phyloP scores from a whole-genome alignment of 495 filamentous ascomycete genomes.

The Sordaria brevicollis region DNA sequence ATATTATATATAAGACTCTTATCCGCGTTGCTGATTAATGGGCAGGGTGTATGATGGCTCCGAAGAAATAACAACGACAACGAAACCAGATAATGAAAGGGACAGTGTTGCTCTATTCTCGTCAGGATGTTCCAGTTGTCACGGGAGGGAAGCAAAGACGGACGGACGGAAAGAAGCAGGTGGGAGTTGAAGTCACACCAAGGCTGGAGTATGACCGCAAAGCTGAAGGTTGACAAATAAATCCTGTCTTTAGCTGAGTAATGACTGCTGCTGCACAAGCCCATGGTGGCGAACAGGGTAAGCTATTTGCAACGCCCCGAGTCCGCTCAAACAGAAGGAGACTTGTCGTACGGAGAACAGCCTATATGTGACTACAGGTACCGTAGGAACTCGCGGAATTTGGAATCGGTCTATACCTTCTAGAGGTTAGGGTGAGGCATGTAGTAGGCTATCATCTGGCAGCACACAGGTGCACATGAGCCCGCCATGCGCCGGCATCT shows the following conservation, averaged over 20 bases:
- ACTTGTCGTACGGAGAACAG: background rate
- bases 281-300: background rate
- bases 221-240: background rate
- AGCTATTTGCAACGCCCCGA: background rate
- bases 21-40: too few relatives aligned
- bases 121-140: background rate
- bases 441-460: too few relatives aligned
- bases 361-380: too few relatives aligned
- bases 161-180: background rate
- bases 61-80: background rate
- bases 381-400: too few relatives aligned
- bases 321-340: background rate
- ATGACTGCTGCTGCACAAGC: background rate
- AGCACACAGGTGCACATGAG: too few relatives aligned
- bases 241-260: background rate
- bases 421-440: too few relatives aligned
- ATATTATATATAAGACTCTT: too few relatives aligned
- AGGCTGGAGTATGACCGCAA: background rate
- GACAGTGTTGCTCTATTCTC: background rate
- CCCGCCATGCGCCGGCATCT: too few relatives aligned
- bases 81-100: background rate
- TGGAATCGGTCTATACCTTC: too few relatives aligned
- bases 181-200: background rate
- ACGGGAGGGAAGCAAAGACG: background rate
- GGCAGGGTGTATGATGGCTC: too few relatives aligned